Percentiles rank a stretch among this genome's conserved stretches.
Evolutionary conservation across 306 rosid species (phyloP).

Genomic region (Vicia villosa): DNA sequence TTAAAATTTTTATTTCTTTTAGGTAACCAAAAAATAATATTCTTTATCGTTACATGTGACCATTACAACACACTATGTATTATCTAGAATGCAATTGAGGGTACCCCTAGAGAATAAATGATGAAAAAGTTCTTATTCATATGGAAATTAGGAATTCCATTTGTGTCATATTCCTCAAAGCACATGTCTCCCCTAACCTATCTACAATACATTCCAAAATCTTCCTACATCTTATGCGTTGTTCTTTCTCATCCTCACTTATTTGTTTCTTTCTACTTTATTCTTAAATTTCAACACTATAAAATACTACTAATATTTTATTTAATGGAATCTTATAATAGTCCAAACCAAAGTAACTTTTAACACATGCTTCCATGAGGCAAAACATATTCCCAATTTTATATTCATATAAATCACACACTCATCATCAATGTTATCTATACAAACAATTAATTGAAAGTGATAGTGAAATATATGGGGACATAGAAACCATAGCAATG

Average conservation of each 20-base stretch:
- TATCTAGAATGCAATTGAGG: not conserved
- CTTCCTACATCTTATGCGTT: slow-evolving; percentile 2
- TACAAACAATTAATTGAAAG: slow-evolving; percentile 34
- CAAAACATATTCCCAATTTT: not conserved
- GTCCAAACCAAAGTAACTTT: not conserved
- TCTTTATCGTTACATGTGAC: not conserved
- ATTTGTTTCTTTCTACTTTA: not conserved
- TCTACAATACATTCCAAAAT: slow-evolving; percentile 10
- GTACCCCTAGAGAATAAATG: not conserved
- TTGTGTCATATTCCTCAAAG: slow-evolving; percentile 15
- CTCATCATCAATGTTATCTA: slow-evolving; percentile 34
- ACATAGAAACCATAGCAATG: slow-evolving; percentile 28
- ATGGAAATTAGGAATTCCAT: not conserved
- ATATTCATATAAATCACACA: slow-evolving; percentile 21
- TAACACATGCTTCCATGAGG: slow-evolving; percentile 4
- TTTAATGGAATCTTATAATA: not conserved
- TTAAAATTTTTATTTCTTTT: too few relatives aligned
- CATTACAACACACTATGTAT: not conserved
- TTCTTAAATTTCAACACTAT: not conserved
- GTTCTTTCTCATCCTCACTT: not conserved
- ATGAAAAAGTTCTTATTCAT: slow-evolving; percentile 19
- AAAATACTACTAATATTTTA: not conserved
- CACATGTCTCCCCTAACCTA: slow-evolving; percentile 24
- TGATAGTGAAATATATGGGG: slow-evolving; percentile 38
- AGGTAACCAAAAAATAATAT: too few relatives aligned